phyloP scores from a whole-genome alignment of 2,329 filamentous ascomycete genomes.

The Apiospora pterosperma region DNA sequence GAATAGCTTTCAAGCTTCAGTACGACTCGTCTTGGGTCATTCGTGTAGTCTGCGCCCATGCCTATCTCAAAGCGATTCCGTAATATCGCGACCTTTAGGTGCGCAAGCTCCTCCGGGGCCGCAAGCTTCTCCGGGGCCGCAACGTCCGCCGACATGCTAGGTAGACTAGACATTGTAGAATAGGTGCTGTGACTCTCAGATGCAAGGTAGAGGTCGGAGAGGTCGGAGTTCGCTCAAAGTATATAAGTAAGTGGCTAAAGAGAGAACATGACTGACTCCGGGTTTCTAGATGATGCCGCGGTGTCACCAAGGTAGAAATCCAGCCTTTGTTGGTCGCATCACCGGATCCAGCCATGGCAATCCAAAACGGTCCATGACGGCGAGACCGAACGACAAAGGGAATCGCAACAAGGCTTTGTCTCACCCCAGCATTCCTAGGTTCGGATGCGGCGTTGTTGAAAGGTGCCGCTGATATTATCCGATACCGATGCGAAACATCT shows the following conservation, averaged over 20 bases:
- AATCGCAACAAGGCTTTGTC: background rate
- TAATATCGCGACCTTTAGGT: background rate
- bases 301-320: background rate
- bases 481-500: no score
- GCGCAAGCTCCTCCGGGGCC: background rate
- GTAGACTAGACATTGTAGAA: background rate
- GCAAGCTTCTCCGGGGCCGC: no score
- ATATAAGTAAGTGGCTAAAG: background rate
- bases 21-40: background rate
- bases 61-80: background rate
- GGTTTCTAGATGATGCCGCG: no score
- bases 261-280: background rate
- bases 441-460: background rate
- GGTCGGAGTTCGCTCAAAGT: background rate
- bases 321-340: background rate
- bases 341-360: background rate
- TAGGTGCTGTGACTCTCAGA: background rate
- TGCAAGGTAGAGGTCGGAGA: background rate
- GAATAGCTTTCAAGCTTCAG: background rate
- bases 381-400: background rate
- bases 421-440: background rate
- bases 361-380: background rate
- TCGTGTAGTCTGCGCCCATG: no score
- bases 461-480: rapidly evolving
- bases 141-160: no score